Conservation (phyloP, 2,329 filamentous ascomycete species). For the Xylariales sp. region DNA sequence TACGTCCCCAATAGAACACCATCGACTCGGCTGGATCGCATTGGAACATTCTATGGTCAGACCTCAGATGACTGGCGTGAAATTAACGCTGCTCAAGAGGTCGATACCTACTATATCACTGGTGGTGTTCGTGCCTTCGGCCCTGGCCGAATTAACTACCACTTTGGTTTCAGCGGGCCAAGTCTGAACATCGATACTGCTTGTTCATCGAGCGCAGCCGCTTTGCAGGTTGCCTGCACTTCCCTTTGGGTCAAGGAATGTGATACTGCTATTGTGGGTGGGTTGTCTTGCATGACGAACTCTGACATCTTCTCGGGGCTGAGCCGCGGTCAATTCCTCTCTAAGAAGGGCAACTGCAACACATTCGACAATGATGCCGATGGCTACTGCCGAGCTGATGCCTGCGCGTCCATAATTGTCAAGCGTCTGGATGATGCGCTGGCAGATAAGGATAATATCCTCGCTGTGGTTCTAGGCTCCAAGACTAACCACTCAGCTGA, state of each 20-base stretch:
- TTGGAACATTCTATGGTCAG: slow-evolving; percentile 73
- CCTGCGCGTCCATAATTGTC: slow-evolving; percentile 68
- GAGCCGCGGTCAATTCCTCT: slow-evolving; percentile 73
- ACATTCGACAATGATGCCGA: slow-evolving; percentile 78
- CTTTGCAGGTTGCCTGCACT: slow-evolving; percentile 50
- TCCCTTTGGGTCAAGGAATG: slow-evolving; percentile 72
- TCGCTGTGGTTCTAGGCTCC: slow-evolving; percentile 71
- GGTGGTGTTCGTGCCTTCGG: slow-evolving; percentile 46
- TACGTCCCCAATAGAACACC: slow-evolving; percentile 71
- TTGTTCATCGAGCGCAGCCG: slow-evolving; percentile 33
- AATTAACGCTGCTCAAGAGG: slow-evolving; percentile 66
- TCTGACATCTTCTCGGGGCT: slow-evolving; percentile 76
- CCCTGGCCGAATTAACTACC: slow-evolving; percentile 43
- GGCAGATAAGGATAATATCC: slow-evolving; percentile 69
- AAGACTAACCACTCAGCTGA: slow-evolving; percentile 80
- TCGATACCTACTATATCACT: slow-evolving; percentile 52
- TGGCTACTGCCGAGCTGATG: slow-evolving; percentile 78
- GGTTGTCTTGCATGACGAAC: slow-evolving; percentile 74
- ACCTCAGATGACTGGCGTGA: slow-evolving; percentile 77
- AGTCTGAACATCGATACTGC: slow-evolving; percentile 35
- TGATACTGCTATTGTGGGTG: slow-evolving; percentile 76
- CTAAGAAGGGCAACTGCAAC: slow-evolving; percentile 71
- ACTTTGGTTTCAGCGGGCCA: slow-evolving; percentile 34
- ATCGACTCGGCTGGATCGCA: slow-evolving; percentile 56
- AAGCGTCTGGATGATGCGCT: slow-evolving; percentile 78